Base-by-base conservation (phyloP, 441 rosid species). In the Populus hybrid region DNA sequence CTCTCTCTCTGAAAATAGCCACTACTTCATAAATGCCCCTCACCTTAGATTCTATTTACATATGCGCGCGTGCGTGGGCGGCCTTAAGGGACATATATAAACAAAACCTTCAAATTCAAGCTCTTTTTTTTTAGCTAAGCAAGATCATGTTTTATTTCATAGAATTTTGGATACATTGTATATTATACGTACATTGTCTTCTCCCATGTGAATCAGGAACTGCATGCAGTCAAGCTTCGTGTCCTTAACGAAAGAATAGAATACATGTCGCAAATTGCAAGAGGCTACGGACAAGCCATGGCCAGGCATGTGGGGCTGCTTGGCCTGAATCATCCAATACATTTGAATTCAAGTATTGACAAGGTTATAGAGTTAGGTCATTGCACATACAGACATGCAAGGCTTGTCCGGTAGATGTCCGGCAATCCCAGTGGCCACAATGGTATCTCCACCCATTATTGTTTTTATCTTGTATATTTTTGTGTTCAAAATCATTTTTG, bases 371-470 rank as follows among this genome's bases (percentile, higher is more conserved):
- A 65, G 64, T 75, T 71, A 30, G 20, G 83, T 72, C 81, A 74
- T 57, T 78, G 73, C 57, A 67, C 32, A 9, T 66, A 32, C 73
- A 72, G 75, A 61, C 80, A 73, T 11, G 75, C 28, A 50, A 65
- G 42, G 67, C 30, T 40, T 85, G 91, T 81, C 80, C 81, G 87
- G 87, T 86, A 76, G 91, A 83, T 81, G 77, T 72, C 85, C 84
- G 73, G 85, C 89, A 86, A 76, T 83, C 76, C 81, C 71, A 76
- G 80, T 81, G 88, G 86, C 79, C 78, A 77, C 72, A 21, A 20
- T 66, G 68, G 72, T 34, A 28, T 46, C 74, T 34, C 67, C 63
- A 38, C 2, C 9, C 40, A 0, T 28, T 28, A 26, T 2, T 28
- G 30, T 28, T 28, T 28, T 28, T 28, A 28, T 28, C 30, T 28